Evolutionary conservation across 1,284 basidiomycete genomes (phyloP), one percentile per base, ranked within the genome.

Genomic region (Apiotrichum porosum): DNA sequence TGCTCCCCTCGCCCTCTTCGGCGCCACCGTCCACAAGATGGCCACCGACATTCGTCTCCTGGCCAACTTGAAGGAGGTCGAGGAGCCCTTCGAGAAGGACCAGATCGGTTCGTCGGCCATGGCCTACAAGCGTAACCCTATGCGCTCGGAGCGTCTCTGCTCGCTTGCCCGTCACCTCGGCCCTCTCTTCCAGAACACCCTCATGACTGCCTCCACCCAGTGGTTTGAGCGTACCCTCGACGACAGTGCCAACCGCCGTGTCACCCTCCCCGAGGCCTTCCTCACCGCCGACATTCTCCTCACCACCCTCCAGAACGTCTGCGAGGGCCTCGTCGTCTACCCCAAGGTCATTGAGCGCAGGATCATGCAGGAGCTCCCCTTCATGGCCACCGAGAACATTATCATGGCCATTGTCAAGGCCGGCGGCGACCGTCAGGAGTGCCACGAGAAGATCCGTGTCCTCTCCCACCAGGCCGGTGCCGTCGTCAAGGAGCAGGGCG

Each of bases 81-180:
- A 99, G 75, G 95, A 99, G 70, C 95, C 95, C 0, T 98, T 98
- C 71, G 95, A 99, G 74, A 89, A 91, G 57, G 94, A 94, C 44
- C 95, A 99, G 77, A 98, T 98, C 61, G 95, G 95, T n/a, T 72
- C 69, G 53, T 90, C 87, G 2, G 93, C 93, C 15, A 99, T 99
- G 94, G 94, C 95, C 3, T 99, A 99, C 83, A 98, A 99, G 69
- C 83, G 95, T 53, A 98, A 99, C 75, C 95, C 95, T 1, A 99
- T 99, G 95, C 88, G 95, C 47, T 93, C 83, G 53, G 95, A 99
- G 75, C 86, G 95, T 39, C 87, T 97, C 43, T 99, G 95, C 79
- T 92, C 88, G 62, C 81, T 99, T 37, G 81, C 94, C 18, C 79
- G 95, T 48, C 92, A 95, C 75, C 76, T 97, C 42, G 89, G 95